Conservation (phyloP, 1,284 basidiomycete genomes). For the Trichosporon coremiiforme region DNA sequence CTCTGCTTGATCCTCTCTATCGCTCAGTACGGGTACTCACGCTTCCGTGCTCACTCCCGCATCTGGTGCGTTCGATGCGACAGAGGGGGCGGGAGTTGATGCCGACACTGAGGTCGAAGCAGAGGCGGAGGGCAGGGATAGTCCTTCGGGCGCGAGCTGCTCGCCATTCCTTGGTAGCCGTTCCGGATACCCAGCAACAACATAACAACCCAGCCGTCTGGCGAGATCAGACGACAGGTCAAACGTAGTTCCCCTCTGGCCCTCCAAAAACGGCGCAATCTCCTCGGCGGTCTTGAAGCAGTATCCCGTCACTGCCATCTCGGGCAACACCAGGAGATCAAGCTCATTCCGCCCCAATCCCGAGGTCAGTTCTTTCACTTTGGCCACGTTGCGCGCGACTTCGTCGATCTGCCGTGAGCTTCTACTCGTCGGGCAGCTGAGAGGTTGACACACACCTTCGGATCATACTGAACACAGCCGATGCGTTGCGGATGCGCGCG, state of each 20-base stretch:
- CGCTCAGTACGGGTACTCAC: no score
- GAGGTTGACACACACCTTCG: constrained; percentile 58
- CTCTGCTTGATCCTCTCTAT: neutral
- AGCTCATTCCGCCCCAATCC: constrained; percentile 69
- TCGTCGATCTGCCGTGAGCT: constrained; percentile 64
- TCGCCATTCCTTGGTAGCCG: constrained; percentile 20
- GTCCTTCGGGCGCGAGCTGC: neutral
- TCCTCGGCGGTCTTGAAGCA: constrained; percentile 69
- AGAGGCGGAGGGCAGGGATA: neutral
- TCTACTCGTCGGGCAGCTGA: no score
- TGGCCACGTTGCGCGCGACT: constrained; percentile 69
- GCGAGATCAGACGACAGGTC: constrained; percentile 70
- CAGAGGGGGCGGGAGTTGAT: no score
- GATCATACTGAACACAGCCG: constrained; percentile 66
- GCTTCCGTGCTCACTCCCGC: no score
- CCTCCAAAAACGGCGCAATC: constrained; percentile 77
- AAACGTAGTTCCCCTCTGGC: constrained; percentile 69
- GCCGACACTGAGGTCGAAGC: neutral
- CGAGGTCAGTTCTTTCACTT: constrained; percentile 65
- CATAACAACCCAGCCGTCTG: constrained; percentile 67
- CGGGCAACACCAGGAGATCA: constrained; percentile 86
- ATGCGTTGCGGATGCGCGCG: constrained; percentile 56
- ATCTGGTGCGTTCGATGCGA: no score
- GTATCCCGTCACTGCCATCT: constrained; percentile 69
- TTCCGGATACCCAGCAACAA: constrained; percentile 77